Evolutionary conservation across 176 grass and related monocot genomes (phyloP), one percentile per base, ranked within the genome.

Genomic region (Stipa capillata): DNA sequence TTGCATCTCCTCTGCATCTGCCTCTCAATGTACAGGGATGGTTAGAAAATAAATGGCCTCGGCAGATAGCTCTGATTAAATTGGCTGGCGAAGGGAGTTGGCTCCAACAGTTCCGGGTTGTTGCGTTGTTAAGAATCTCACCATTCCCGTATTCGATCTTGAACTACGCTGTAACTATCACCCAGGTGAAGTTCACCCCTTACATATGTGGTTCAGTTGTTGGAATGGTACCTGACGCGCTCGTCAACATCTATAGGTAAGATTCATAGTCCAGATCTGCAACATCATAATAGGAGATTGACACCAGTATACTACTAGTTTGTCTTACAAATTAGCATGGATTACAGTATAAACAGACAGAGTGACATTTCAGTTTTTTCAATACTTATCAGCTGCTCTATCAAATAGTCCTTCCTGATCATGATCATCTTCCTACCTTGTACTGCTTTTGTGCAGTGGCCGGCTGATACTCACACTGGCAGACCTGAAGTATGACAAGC

Each of bases 171-270:
- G 88, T 93, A 34, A 86, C 84, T 12, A 72, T 95, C 33, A 95
- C 90, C 0, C 76, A 87, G 43, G 93, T 95, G 57, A 86, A 70
- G 54, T 95, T 91, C 62, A 69, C 84, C 58, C 92, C 92, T 81
- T 99, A 95, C 62, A 74, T 99, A 6, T 78, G 87, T 45, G 96
- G 96, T 32, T 99, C 96, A 39, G 82, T 95, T 65, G 79, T 83
- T 37, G 96, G 96, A 52, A 95, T 99, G 96, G 72, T 99, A 37
- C 96, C 96, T 42, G 96, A 95, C 53, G 80, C 91, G 14, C 87
- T 99, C 61, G 21, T 95, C 84, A 95, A 99, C 65, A 95, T 99
- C 47, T 95, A 99, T 69, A 99, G 92, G 96, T 99, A 67, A 59
- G 74, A 71, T 77, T 62, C 55, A 45, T 10, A 62, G 17, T 63